Base-by-base conservation (phyloP, 2,329 filamentous ascomycete genomes). In the Fusarium subtropicale region DNA sequence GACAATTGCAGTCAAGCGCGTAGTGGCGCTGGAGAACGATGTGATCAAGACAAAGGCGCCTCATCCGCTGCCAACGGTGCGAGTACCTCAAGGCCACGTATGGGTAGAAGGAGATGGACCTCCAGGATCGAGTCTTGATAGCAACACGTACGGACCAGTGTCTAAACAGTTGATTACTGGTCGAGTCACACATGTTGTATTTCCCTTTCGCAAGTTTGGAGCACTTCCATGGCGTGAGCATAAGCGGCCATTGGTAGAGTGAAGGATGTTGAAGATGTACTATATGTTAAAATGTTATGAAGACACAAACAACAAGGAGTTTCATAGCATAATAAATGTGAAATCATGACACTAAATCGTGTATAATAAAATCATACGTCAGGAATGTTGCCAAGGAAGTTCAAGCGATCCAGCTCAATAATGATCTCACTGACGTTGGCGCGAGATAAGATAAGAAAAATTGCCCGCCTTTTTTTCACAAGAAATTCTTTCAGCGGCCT, bases 81-180 rank as follows among this genome's bases (percentile, higher is more conserved):
- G 86, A 66, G 87, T 99, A 24, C 95, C 94, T 7, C 86, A 86
- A 66, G 93, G 93, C 20, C 94, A 98, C 81, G 86, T 98, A 30
- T 99, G 96, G 96, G 89, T 99, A 1, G 95, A 98, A 78, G 96
- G 96, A 2, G 96, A 99, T 77, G 93, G 91, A 15, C 87, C 87
- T 74, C 87, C 88, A 72, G 85, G 87, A 52, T 87, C 87, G 73
- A 93, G 88, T 57, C 79, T 90, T 63, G 96, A 99, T 81, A 97
- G 94, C 79, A 97, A 97, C 80, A 89, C 89, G 15, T 97, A 97
- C 79, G 96, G 96, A 1, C 93, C 96, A 6, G 89, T 97, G 48
- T 91, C 92, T 26, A 88, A 88, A 68, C 88, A 87, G 56, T 78
- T 98, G 68, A 87, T 98, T 36, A 89, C 90, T 38, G 94, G 94